Evolutionary conservation across 352 stramenopile species (phyloP), one percentile per base, ranked within the genome.

Genomic region (Pythium coloratum): DNA sequence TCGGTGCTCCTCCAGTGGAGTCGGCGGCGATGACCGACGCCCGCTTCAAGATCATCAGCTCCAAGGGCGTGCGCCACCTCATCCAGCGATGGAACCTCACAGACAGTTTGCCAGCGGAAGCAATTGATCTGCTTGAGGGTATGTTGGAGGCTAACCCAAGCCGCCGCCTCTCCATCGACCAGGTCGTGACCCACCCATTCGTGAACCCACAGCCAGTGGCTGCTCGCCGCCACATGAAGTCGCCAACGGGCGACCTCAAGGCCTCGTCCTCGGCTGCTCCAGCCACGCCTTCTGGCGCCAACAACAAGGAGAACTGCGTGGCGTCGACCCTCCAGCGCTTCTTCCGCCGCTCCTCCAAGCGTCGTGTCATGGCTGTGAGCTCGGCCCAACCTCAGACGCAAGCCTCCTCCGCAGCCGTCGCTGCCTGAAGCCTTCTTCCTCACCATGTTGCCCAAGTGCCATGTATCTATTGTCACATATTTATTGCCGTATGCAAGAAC

Each of bases 61-160:
- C 70, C 50, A 81, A 89, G 62, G 80, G 84, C 24, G 66, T 91
- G 40, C 72, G 76, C 58, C 77, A 84, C 54, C 74, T 93, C 20
- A 80, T 90, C 55, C 74, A 87, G 44, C 81, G 80, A 50, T 92
- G 84, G 84, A 82, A 80, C 1, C 80, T 92, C 47, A 88, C 82
- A 18, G 59, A 84, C 56, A 76, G 77, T 24, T 62, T 92, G 10
- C 73, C 84, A 51, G 30, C 73, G 14, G 62, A 76, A 38, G 77
- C 82, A 2, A 81, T 92, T 73, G 77, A 91, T 71, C 76, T 92
- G 46, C 50, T 92, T 13, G 71, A 80, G 6, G 71, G 68, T 2
- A 91, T 92, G 84, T 66, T 92, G 3, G 63, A 88, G 44, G 80
- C 85, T 10, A 81, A 92, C 70, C 64, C 82, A 30, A 66, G 75